Evolutionary conservation across 2,329 filamentous ascomycete species (phyloP).

Genomic region (Cadophora sp.): DNA sequence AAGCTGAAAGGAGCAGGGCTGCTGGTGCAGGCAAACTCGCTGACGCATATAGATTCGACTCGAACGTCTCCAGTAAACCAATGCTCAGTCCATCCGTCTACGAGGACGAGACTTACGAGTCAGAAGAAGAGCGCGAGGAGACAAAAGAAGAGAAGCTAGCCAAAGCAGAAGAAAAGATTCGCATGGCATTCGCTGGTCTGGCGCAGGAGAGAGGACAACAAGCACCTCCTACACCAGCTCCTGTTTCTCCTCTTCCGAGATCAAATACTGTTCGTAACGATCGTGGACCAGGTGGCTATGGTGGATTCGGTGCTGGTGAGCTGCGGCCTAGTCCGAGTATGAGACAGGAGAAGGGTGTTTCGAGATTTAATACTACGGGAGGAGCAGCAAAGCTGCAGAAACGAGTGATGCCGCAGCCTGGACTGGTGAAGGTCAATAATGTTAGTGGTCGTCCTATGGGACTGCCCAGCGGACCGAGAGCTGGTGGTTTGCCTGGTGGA

Average conservation of each 20-base stretch:
- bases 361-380: conserved; percentile 17
- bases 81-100: conserved; percentile 19
- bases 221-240: background rate
- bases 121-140: conserved; percentile 16
- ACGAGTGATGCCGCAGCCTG: background rate
- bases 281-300: background rate
- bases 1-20: background rate
- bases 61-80: background rate
- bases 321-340: background rate
- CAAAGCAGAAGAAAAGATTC: conserved; percentile 21
- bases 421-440: background rate
- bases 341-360: conserved; percentile 7
- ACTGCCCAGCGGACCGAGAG: conserved; percentile 15
- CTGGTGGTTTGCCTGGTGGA: conserved; percentile 15
- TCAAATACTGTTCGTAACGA: conserved; percentile 14
- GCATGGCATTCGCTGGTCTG: conserved; percentile 18
- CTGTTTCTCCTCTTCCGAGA: background rate
- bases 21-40: conserved; percentile 1
- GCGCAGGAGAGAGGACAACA: conserved; percentile 13
- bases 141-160: conserved; percentile 17
- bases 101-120: conserved; percentile 2
- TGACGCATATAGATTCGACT: conserved; percentile 1
- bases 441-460: conserved; percentile 4
- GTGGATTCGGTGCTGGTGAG: background rate
- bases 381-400: conserved; percentile 1